phyloP scores from a whole-genome alignment of 352 stramenopile species.

The Pythium phragmiticola region DNA sequence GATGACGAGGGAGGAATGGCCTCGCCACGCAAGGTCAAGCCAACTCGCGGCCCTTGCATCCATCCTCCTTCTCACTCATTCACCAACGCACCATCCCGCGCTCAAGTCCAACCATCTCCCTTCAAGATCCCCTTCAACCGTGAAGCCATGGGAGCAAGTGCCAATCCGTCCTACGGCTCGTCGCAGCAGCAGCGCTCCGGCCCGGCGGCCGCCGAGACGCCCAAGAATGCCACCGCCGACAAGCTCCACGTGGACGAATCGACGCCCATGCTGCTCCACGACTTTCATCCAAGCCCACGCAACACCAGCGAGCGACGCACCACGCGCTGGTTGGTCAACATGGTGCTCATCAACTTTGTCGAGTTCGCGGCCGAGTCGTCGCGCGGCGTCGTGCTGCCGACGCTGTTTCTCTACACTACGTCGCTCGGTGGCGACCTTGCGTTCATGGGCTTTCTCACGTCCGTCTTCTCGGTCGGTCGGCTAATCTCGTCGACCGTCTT shows the following conservation, averaged over 20 bases:
- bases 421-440: slow-evolving; percentile 65
- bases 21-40: no score
- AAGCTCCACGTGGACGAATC: slow-evolving; percentile 1
- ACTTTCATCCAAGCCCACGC: slow-evolving; percentile 7
- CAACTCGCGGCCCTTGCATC: neutral
- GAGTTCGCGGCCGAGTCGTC: slow-evolving; percentile 77
- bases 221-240: neutral
- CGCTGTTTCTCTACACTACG: slow-evolving; percentile 80
- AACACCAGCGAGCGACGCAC: neutral
- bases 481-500: slow-evolving; percentile 79
- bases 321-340: slow-evolving; percentile 64
- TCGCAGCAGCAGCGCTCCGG: neutral
- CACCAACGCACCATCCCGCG: slow-evolving; percentile 1
- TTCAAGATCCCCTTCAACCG: neutral
- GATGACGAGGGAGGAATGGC: no score
- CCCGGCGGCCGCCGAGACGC: neutral
- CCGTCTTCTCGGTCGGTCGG: slow-evolving; percentile 68
- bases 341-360: slow-evolving; percentile 80
- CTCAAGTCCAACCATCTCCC: neutral
- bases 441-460: slow-evolving; percentile 78
- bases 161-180: slow-evolving; percentile 3
- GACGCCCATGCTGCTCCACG: neutral
- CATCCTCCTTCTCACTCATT: slow-evolving; percentile 8
- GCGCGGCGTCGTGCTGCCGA: slow-evolving; percentile 70
- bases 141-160: neutral